Percentiles rank a stretch among this genome's conserved stretches.
Conservation (phyloP, 2,329 filamentous ascomycete species). For the Acrocalymma vagum region DNA sequence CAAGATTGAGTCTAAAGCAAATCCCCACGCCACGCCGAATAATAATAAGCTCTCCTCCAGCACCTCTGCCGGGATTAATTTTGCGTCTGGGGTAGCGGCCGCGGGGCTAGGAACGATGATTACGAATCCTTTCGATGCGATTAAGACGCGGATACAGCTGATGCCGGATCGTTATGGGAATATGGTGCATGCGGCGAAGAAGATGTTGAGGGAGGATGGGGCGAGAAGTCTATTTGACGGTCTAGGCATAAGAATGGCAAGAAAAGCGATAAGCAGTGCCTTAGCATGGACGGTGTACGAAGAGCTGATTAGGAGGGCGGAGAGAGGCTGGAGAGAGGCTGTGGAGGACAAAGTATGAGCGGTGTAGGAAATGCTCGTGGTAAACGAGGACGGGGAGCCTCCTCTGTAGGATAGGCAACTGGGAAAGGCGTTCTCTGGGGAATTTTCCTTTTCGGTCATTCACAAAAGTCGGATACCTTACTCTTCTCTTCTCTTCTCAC, state of each 20-base stretch:
- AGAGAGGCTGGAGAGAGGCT: conserved; percentile 49
- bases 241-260: conserved; percentile 82
- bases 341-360: conserved; percentile 34
- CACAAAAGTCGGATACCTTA: too few species aligned
- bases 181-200: conserved; percentile 76
- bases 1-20: conserved; percentile 36
- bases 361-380: too few species aligned
- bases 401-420: too few species aligned
- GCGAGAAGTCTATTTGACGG: conserved; percentile 84
- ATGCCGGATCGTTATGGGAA: conserved; percentile 85
- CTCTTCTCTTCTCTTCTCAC: too few species aligned
- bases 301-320: conserved; percentile 82
- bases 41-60: conserved; percentile 31
- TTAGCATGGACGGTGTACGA: conserved; percentile 98
- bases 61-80: conserved; percentile 78
- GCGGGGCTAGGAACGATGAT: conserved; percentile 84
- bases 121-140: conserved; percentile 95
- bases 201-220: conserved; percentile 86
- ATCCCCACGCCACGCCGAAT: too few species aligned
- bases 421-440: too few species aligned
- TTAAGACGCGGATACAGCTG: conserved; percentile 94
- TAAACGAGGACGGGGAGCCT: too few species aligned
- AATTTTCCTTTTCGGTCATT: too few species aligned
- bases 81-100: conserved; percentile 80
- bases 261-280: conserved; percentile 93